Evolutionary conservation across 1,284 basidiomycete genomes (phyloP).

Genomic region (Exobasidium rhododendri): DNA sequence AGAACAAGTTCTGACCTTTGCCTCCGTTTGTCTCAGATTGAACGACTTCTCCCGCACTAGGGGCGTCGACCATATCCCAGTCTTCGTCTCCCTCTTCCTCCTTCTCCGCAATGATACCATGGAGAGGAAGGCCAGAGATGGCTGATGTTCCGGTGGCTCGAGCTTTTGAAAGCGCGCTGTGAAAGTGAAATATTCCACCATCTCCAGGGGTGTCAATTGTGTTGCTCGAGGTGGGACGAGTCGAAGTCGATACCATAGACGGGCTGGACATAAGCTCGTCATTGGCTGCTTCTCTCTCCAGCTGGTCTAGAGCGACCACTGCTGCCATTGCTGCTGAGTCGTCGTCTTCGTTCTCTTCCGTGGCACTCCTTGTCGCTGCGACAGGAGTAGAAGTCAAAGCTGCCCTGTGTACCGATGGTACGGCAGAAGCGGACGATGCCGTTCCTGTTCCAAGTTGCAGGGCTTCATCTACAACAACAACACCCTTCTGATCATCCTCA

Average conservation of each 20-base stretch:
- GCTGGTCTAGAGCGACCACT: constrained; percentile 41
- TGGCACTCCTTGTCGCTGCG: constrained; percentile 8
- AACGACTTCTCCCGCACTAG: constrained; percentile 25
- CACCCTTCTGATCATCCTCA: constrained; percentile 1
- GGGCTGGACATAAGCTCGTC: background rate
- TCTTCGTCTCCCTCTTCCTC: constrained; percentile 37
- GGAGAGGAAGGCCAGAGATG: constrained; percentile 28
- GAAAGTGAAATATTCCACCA: constrained; percentile 2
- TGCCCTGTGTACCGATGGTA: background rate
- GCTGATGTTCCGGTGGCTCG: background rate
- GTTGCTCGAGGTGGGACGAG: background rate
- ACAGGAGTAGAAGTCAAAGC: constrained; percentile 14
- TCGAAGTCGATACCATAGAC: background rate
- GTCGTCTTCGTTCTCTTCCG: constrained; percentile 40
- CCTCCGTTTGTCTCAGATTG: constrained; percentile 52
- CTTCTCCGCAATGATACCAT: constrained; percentile 23
- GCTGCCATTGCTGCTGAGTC: constrained; percentile 37
- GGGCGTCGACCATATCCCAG: constrained; percentile 50
- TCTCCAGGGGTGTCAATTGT: constrained; percentile 2
- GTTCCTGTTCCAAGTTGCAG: background rate
- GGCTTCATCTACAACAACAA: too few species aligned
- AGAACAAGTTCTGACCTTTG: constrained; percentile 49
- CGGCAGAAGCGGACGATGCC: background rate
- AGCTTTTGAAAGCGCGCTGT: constrained; percentile 21
- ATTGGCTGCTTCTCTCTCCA: constrained; percentile 17